Conservation (phyloP, 257 asterid species). For the Leonotis leonurus region DNA sequence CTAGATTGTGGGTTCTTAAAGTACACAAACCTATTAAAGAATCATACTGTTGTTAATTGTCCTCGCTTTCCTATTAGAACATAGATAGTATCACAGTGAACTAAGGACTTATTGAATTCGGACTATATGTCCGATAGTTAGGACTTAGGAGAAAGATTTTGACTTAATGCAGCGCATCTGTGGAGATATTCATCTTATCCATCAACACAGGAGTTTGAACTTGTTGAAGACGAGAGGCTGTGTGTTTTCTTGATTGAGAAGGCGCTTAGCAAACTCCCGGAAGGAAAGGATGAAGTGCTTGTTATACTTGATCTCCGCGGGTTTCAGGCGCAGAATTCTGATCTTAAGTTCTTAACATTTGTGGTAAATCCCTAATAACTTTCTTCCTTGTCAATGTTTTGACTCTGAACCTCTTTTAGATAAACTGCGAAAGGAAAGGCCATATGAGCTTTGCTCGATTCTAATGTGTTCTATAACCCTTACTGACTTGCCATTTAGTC, state of each 20-base stretch:
- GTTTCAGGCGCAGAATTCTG: conserved; percentile 62
- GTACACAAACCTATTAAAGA: background rate
- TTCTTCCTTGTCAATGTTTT: background rate
- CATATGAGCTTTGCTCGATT: no score
- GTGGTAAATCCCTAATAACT: conserved; percentile 44
- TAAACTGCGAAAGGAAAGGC: no score
- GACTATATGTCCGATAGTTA: no score
- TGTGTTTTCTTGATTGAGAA: conserved; percentile 76
- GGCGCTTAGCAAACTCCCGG: conserved; percentile 62
- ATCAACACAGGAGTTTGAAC: conserved; percentile 38
- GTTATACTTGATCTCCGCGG: conserved; percentile 69
- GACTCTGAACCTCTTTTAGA: no score
- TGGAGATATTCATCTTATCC: background rate
- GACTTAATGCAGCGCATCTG: background rate
- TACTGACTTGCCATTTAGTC: background rate
- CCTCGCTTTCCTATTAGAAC: background rate
- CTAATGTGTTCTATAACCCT: no score
- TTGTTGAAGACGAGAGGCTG: conserved; percentile 66
- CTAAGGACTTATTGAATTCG: background rate
- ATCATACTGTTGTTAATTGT: background rate
- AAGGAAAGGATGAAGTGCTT: conserved; percentile 61
- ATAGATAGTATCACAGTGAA: no score
- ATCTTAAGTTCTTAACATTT: conserved; percentile 68
- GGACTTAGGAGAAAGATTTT: background rate
- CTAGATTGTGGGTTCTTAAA: background rate